These are phyloP conservation scores for Bondarzewia mesenterica DNA, from an alignment of 1,284 basidiomycete genomes.

Conservation along the genomic window DNA sequence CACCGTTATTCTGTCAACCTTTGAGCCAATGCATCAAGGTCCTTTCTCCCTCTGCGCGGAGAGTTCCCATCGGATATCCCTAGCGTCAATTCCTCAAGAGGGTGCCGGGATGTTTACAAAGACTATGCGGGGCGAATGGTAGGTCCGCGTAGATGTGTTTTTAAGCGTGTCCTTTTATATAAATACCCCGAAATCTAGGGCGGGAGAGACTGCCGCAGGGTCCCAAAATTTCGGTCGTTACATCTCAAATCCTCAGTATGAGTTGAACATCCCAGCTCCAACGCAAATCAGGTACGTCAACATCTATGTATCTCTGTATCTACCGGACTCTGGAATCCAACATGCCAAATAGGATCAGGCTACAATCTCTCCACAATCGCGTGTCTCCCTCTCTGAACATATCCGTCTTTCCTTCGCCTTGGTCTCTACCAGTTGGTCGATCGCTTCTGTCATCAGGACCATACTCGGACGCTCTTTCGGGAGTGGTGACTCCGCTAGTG, in stretches of 20 bases:
- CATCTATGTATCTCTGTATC: no score
- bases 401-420: conserved; percentile 40
- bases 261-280: conserved; percentile 44
- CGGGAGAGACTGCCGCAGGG: background rate
- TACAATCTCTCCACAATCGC: conserved; percentile 46
- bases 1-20: conserved; percentile 77
- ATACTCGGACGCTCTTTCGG: conserved; percentile 65
- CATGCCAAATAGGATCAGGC: conserved; percentile 41
- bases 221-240: conserved; percentile 19
- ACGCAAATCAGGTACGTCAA: conserved; percentile 53
- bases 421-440: conserved; percentile 25
- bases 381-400: conserved; percentile 47
- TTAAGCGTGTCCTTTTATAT: no score
- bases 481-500: conserved; percentile 53
- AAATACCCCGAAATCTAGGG: conserved; percentile 28
- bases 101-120: conserved; percentile 88
- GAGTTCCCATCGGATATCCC: conserved; percentile 52
- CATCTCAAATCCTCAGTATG: conserved; percentile 60
- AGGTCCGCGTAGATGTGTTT: conserved; percentile 21
- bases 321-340: no score
- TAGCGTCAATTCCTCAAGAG: conserved; percentile 79
- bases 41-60: conserved; percentile 58
- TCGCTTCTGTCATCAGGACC: conserved; percentile 61
- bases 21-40: conserved; percentile 65
- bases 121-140: conserved; percentile 64